Evolutionary conservation across 1,284 basidiomycete genomes (phyloP), one percentile per base, ranked within the genome.

Genomic region (Phenoliferia sp.): DNA sequence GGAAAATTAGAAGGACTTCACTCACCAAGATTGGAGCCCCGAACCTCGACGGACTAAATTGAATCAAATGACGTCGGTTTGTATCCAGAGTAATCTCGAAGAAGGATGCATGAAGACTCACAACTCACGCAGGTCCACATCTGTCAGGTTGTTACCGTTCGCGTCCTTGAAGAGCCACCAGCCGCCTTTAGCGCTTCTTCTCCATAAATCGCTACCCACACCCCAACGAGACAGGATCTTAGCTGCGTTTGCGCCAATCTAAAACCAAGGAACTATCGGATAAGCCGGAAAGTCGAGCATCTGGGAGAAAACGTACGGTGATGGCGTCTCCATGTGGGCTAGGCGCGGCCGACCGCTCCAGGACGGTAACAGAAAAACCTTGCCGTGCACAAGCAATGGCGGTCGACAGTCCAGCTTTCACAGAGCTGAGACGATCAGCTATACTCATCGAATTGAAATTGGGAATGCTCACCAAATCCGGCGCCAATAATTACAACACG

Each of bases 351-450:
- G 64, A 59, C 1, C 67, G 67, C 54, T 71, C 69, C 26, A 66
- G 36, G 26, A 69, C 33, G 2, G 67, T 69, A 19, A 71, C 69
- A 19, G 59, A 26, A n/a, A 66, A 65, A 5, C 63, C 63, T 50
- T 71, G 69, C 0, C 69, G 29, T 3, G 69, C 69, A 55, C 69
- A 69, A 10, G 69, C 69, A 50, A 71, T 63, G 4, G 69, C 69
- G 0, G 64, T 44, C 12, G 64, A 62, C 32, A 71, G 48, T 3
- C 69, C 69, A 4, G 62, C 69, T 67, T 9, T n/a, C 10, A 28
- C 10, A 9, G 9, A 12, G 15, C 7, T n/a, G 50, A 54, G n/a
- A 54, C 50, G 22, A 54, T n/a, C 50, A 19, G 10, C 50, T 28
- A 15, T 19, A 19, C 50, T 28, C 50, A 9, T 54, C 50, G 10